Evolutionary conservation across 2,329 filamentous ascomycete species (phyloP).

Genomic region (Fusarium sp.): DNA sequence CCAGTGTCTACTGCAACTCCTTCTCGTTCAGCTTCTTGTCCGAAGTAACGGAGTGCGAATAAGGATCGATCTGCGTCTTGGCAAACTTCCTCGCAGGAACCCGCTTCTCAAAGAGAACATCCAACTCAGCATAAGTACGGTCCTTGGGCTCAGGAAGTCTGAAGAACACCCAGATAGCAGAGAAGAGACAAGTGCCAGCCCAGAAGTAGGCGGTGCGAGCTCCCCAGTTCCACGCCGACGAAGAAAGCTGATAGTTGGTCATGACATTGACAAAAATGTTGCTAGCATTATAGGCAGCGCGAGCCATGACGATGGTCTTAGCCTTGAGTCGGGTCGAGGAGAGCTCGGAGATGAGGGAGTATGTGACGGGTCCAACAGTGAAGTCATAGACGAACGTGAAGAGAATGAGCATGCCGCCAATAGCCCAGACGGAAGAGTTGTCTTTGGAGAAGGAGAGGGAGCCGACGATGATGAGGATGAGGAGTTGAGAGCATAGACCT

Average conservation of each 20-base stretch:
- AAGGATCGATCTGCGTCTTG: conserved; percentile 51
- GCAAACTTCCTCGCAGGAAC: conserved; percentile 54
- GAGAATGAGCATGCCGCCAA: conserved; percentile 59
- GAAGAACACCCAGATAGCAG: conserved; percentile 59
- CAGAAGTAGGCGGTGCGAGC: conserved; percentile 59
- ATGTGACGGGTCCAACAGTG: conserved; percentile 64
- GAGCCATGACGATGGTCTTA: conserved; percentile 64
- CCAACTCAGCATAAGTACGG: conserved; percentile 56
- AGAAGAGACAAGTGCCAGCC: conserved; percentile 58
- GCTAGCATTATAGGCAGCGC: conserved; percentile 54
- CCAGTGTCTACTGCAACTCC: background rate
- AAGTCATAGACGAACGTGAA: conserved; percentile 65
- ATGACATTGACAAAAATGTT: conserved; percentile 61
- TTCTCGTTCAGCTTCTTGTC: conserved; percentile 23
- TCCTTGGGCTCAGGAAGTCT: conserved; percentile 64
- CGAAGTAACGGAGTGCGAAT: conserved; percentile 21
- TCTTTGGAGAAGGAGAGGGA: conserved; percentile 49
- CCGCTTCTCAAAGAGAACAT: conserved; percentile 52
- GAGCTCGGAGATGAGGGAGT: conserved; percentile 61
- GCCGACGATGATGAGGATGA: conserved; percentile 54
- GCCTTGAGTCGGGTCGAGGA: conserved; percentile 63
- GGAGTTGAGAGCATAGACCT: conserved; percentile 54
- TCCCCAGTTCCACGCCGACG: conserved; percentile 58
- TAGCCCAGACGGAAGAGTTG: conserved; percentile 52
- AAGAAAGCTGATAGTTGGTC: conserved; percentile 59